phyloP scores from a whole-genome alignment of 169 alveolate species.

The Eimeria praecox region DNA sequence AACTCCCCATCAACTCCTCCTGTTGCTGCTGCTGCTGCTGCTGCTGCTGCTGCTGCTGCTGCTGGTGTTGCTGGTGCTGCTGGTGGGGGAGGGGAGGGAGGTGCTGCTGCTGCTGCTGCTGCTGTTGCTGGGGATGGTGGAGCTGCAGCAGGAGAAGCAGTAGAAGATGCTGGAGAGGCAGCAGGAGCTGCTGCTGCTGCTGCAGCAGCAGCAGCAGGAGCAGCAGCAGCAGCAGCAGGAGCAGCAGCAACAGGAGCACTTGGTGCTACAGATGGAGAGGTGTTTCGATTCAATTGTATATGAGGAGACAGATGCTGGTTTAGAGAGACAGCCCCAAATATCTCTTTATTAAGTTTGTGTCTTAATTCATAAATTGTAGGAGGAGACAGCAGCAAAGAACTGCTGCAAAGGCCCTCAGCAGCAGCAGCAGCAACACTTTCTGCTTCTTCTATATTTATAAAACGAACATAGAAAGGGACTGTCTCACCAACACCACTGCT shows the following conservation, averaged over 20 bases:
- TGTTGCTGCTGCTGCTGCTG: slow-evolving; percentile 36
- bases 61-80: not conserved
- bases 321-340: not conserved
- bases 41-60: not conserved
- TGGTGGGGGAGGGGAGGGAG: not conserved
- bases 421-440: slow-evolving; percentile 38
- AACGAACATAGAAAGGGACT: slow-evolving; percentile 33
- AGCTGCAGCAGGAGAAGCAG: not conserved
- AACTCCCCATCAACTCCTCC: slow-evolving; percentile 7
- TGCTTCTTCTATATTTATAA: slow-evolving; percentile 73
- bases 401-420: slow-evolving; percentile 35
- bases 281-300: no score
- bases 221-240: not conserved
- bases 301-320: not conserved
- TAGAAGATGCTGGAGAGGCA: not conserved
- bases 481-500: not conserved
- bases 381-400: slow-evolving; percentile 50
- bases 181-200: not conserved
- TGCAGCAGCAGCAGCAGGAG: not conserved
- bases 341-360: not conserved
- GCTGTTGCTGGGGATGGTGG: not conserved
- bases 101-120: not conserved
- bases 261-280: no score
- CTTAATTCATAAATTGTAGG: slow-evolving; percentile 10
- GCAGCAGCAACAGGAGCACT: not conserved